Evolutionary conservation across 805 yeast genomes (phyloP), one percentile per base, ranked within the genome.

Genomic region (Candida chauliodis): DNA sequence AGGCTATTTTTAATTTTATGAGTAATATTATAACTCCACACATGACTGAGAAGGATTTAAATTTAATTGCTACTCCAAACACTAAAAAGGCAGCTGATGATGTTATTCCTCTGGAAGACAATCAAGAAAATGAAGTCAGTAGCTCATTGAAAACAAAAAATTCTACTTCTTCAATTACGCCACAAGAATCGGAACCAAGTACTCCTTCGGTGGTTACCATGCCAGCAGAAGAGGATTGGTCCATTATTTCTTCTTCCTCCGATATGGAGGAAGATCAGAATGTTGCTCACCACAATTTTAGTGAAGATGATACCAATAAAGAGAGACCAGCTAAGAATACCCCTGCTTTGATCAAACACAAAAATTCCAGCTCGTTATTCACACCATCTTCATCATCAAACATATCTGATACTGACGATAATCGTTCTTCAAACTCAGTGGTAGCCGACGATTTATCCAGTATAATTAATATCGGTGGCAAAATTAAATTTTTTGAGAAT

Each of bases 161-260:
- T n/a, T n/a, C n/a, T n/a, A n/a, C n/a, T n/a, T n/a, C n/a, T n/a
- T n/a, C n/a, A n/a, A n/a, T n/a, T n/a, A n/a, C n/a, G n/a, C n/a
- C n/a, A n/a, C n/a, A n/a, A n/a, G n/a, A n/a, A n/a, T n/a, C n/a
- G n/a, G n/a, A n/a, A n/a, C n/a, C n/a, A n/a, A n/a, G n/a, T n/a
- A n/a, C n/a, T n/a, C n/a, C n/a, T n/a, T n/a, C n/a, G n/a, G n/a
- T n/a, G n/a, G n/a, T n/a, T n/a, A n/a, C n/a, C n/a, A n/a, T n/a
- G n/a, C n/a, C n/a, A n/a, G n/a, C 10, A 21, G 72, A 67, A 33
- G 73, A 68, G 51, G 73, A 68, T 32, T 68, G 73, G 73, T 59
- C 73, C 5, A 61, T 68, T 28, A 68, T 68, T 15, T 63, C 70
- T 7, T 66, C 72, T 8, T 58, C 60, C 26, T 66, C 72, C 1